Conservation (phyloP, 2,329 filamentous ascomycete species). For the Xylariales sp. region DNA sequence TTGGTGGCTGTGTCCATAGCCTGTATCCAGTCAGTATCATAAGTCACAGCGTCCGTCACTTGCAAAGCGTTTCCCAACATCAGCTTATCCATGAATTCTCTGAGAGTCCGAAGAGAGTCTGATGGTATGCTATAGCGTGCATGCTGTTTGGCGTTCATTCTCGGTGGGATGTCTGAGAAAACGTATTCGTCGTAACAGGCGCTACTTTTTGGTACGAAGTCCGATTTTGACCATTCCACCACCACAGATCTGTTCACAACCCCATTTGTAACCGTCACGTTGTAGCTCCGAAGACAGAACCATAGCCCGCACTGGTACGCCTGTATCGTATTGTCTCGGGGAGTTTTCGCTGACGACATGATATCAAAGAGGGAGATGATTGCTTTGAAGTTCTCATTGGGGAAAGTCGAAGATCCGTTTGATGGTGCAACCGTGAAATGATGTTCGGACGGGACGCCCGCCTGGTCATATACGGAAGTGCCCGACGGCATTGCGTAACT, state of each 20-base stretch:
- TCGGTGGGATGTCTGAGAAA: conserved; percentile 49
- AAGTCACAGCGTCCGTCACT: conserved; percentile 46
- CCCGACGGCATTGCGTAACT: conserved; percentile 48
- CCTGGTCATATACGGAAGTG: conserved; percentile 45
- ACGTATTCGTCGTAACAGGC: conserved; percentile 48
- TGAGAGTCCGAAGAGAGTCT: conserved; percentile 49
- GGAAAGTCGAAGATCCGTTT: conserved; percentile 38
- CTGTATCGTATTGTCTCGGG: conserved; percentile 35
- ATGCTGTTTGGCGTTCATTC: conserved; percentile 44
- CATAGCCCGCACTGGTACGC: conserved; percentile 53
- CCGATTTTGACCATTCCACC: conserved; percentile 49
- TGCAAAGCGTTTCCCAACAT: conserved; percentile 50
- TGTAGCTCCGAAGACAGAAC: conserved; percentile 53
- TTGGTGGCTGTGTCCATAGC: conserved; percentile 52
- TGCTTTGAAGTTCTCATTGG: conserved; percentile 41
- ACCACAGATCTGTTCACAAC: conserved; percentile 43
- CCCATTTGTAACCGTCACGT: conserved; percentile 48
- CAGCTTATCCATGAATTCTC: conserved; percentile 50
- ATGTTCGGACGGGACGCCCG: conserved; percentile 42
- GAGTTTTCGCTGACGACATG: conserved; percentile 47
- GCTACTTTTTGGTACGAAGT: conserved; percentile 44
- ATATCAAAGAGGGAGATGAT: conserved; percentile 54
- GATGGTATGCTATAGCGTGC: conserved; percentile 50
- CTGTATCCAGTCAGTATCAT: conserved; percentile 55
- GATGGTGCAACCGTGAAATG: conserved; percentile 49